Percentiles rank a stretch among this genome's conserved stretches.
Evolutionary conservation across 305 asterid genomes (phyloP).

Genomic region (Fraxinus sp.): DNA sequence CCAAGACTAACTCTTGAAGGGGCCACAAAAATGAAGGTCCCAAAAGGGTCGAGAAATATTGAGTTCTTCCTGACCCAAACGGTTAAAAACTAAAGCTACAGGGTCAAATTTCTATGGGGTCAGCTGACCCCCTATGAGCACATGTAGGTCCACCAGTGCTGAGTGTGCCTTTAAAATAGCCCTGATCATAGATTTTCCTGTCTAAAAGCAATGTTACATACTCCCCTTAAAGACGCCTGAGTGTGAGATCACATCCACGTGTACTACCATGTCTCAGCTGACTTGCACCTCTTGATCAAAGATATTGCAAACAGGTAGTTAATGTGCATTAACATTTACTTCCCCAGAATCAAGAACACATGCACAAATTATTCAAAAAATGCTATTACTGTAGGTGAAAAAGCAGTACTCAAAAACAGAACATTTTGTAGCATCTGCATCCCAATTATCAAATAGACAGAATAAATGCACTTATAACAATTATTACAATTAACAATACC

Average conservation of each 20-base stretch:
- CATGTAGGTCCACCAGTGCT: not conserved
- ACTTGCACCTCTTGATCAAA: not conserved
- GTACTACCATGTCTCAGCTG: not conserved
- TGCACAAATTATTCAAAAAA: not conserved
- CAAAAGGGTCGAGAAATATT: conserved; percentile 31
- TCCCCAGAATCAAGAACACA: not conserved
- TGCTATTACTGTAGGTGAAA: not conserved
- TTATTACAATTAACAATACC: not conserved
- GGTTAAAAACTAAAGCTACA: not conserved
- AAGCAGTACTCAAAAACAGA: conserved; percentile 1
- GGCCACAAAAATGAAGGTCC: conserved; percentile 1
- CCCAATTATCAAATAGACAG: not conserved
- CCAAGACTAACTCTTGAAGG: not conserved
- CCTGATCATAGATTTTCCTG: not conserved
- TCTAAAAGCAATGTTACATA: not conserved
- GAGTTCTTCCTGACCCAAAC: conserved; percentile 18
- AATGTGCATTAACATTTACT: not conserved
- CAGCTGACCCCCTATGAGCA: not conserved
- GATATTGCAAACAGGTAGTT: conserved; percentile 1
- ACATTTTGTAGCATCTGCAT: not conserved
- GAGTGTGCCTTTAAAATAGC: not conserved
- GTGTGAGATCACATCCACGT: not conserved
- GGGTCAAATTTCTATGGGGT: not conserved
- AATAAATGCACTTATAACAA: not conserved
- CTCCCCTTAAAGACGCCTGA: not conserved